phyloP scores from a whole-genome alignment of 2,329 filamentous ascomycete genomes.

The Zalaria obscura region DNA sequence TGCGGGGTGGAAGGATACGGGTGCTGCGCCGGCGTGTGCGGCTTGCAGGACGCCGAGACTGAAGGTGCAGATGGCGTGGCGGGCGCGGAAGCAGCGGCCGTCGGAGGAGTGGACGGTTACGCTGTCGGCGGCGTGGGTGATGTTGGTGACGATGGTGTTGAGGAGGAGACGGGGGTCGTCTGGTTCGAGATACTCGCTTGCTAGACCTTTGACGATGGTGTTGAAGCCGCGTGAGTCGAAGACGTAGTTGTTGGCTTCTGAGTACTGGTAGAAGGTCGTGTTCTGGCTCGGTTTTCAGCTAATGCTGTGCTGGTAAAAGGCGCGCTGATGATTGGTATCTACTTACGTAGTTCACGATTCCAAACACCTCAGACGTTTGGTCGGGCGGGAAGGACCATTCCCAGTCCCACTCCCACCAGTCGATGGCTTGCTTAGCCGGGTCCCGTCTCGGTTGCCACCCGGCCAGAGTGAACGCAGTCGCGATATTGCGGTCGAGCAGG shows the following conservation, averaged over 20 bases:
- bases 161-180: constrained; percentile 45
- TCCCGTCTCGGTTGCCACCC: too few relatives aligned
- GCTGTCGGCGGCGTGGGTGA: constrained; percentile 37
- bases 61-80: constrained; percentile 53
- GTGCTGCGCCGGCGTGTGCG: constrained; percentile 26
- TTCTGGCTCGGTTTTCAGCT: too few relatives aligned
- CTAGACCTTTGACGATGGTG: constrained; percentile 41
- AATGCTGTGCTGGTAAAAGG: too few relatives aligned
- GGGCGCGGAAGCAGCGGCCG: constrained; percentile 19
- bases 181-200: constrained; percentile 39
- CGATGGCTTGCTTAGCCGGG: too few relatives aligned
- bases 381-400: too few relatives aligned
- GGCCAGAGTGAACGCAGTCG: too few relatives aligned
- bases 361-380: too few relatives aligned
- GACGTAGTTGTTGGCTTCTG: constrained; percentile 42
- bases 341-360: too few relatives aligned
- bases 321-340: too few relatives aligned
- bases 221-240: constrained; percentile 49
- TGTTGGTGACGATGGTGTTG: constrained; percentile 40
- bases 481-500: too few relatives aligned
- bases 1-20: constrained; percentile 41
- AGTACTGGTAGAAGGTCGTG: too few relatives aligned
- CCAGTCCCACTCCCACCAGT: too few relatives aligned
- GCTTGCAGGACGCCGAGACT: constrained; percentile 51
- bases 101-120: constrained; percentile 41